Base-by-base conservation (phyloP, 1,139 yeast genomes). In the Hansenula lynferdii region DNA sequence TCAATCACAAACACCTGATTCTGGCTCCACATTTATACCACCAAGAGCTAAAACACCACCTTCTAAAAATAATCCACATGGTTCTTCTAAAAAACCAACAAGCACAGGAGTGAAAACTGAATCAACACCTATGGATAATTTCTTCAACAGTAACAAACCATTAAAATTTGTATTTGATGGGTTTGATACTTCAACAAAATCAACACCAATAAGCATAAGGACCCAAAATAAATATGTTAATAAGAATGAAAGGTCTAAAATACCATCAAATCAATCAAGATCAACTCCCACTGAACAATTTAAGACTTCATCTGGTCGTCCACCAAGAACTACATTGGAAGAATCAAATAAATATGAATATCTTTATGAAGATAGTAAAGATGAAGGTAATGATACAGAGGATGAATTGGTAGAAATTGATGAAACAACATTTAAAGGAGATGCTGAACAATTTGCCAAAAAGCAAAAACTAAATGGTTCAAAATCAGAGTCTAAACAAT, bases 401-500 rank as follows among this genome's bases (percentile, higher is more conserved):
- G 43, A 40, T 31, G 44, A 40, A 8, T 9, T 44, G 8, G 38
- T 36, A 16, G 45, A 42, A 34, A 44, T 44, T 25, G 39, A 34
- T n/a, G 44, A 20, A 18, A 15, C 20, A 10, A 16, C 25, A 12
- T 31, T 31, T 8, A 14, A 22, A 3, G 14, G 17, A 11, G 16
- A 40, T 17, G 32, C 19, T 6, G 37, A 36, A 18, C 15, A 19
- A 29, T 29, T n/a, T 12, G 14, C 16, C 2, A 26, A 29, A 19
- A 25, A 25, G 20, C 27, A 17, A 23, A 27, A 30, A 10, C n/a
- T n/a, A n/a, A n/a, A n/a, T n/a, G n/a, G n/a, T n/a, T n/a, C n/a
- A n/a, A n/a, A n/a, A n/a, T n/a, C n/a, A n/a, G n/a, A n/a, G n/a
- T n/a, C n/a, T n/a, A n/a, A n/a, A n/a, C n/a, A n/a, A n/a, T n/a